A percentile compares a stretch with the other conserved stretches of the same genome.
These are phyloP conservation scores for Plasmodium knowlesi DNA, from an alignment of 169 alveolate genomes.

Conservation along the genomic window DNA sequence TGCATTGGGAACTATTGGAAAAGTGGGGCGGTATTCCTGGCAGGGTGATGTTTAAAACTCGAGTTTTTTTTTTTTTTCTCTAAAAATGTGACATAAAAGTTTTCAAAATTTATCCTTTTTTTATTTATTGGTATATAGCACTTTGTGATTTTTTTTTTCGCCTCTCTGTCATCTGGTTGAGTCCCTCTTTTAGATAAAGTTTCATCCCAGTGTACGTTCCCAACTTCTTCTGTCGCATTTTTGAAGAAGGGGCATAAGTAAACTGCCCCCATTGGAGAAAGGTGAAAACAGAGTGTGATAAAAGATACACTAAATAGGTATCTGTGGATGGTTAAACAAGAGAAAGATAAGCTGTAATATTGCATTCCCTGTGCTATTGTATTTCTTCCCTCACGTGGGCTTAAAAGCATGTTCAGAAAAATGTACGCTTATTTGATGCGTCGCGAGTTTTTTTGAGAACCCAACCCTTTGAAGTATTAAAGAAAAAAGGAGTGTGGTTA, in stretches of 20 bases:
- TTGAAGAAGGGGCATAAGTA: neutral
- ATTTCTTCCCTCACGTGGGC: neutral
- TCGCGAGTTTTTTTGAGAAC: neutral
- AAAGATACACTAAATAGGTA: neutral
- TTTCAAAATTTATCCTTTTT: neutral
- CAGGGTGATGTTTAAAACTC: neutral
- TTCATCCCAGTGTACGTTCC: neutral
- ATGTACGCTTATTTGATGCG: neutral
- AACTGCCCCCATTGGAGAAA: neutral
- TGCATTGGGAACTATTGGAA: neutral
- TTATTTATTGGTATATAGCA: neutral
- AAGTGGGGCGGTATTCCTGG: neutral
- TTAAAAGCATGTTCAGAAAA: neutral
- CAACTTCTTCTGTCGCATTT: neutral
- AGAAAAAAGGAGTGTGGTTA: neutral
- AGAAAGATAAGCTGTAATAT: neutral
- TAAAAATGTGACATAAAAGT: neutral
- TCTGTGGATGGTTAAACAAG: neutral
- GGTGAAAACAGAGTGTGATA: neutral
- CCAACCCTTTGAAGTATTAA: neutral
- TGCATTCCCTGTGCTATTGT: neutral
- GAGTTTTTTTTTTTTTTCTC: neutral
- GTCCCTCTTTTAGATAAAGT: neutral
- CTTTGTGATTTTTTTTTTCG: neutral
- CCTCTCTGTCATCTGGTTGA: neutral